Evolutionary conservation across 169 alveolate genomes (phyloP).

Genomic region (Eimeria acervulina): DNA sequence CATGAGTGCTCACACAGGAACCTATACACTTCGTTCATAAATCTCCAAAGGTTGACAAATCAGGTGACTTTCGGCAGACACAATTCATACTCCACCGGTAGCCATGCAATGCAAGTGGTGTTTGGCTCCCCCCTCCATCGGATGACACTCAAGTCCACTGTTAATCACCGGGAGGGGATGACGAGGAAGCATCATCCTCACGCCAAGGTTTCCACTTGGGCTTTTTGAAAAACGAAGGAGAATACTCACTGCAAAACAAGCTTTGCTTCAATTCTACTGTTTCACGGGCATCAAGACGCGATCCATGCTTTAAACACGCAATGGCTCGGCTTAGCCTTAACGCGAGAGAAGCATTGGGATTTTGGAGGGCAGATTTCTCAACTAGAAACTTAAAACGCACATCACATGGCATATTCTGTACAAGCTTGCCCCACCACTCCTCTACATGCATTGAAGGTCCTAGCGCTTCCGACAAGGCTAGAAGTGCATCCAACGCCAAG

Average conservation of each 20-base stretch:
- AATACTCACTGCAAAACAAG: not conserved
- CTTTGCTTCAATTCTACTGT: not conserved
- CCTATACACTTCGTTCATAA: not conserved
- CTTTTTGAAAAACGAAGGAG: not conserved
- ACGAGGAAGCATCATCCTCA: not conserved
- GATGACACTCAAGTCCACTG: too few relatives aligned
- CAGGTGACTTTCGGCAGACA: not conserved
- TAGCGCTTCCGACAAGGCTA: not conserved
- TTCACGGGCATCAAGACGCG: not conserved
- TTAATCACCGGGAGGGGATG: not conserved
- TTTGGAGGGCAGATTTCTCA: not conserved
- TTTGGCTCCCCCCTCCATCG: not conserved
- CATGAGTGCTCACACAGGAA: not conserved
- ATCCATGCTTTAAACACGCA: not conserved
- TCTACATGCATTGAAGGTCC: not conserved
- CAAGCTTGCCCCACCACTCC: not conserved
- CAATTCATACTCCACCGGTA: not conserved
- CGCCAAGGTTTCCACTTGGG: constrained; percentile 14
- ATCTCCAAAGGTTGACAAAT: not conserved
- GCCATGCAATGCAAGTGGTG: not conserved
- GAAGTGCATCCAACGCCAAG: not conserved
- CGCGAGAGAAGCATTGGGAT: not conserved
- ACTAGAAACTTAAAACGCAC: not conserved
- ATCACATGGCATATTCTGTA: not conserved
- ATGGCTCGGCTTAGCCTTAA: not conserved